Base-by-base conservation (phyloP, 2,329 filamentous ascomycete species). In the Colletotrichum endophyticum region DNA sequence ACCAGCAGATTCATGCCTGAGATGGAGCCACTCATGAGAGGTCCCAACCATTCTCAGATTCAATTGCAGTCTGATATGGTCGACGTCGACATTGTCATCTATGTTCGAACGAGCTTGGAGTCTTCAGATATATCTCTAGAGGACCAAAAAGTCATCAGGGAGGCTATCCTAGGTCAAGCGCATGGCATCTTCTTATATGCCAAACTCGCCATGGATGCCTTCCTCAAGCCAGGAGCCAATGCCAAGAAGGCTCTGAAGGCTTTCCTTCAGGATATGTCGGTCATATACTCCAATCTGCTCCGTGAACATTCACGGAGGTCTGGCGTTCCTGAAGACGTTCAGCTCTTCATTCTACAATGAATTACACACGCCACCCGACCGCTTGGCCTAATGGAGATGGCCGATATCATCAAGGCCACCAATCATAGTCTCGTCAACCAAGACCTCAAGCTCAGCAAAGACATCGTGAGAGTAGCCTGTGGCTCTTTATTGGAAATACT, bases 181-280 rank as follows among this genome's bases (percentile, higher is more conserved):
- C 84, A 86, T n/a, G 87, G 87, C 1, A 77, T 88, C 3, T 88
- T 89, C 72, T 81, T 89, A 6, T 88, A 87, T 73, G 86, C 87
- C 2, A 84, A 83, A 56, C 82, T 89, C 3, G 84, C 85, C 11
- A 84, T 88, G 81, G 86, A 88, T 22, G 80, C 83, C 22, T 81
- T 84, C 39, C 78, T 83, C 12, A 75, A 81, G 27, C 78, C 78
- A 3, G 79, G 78, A 19, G 81, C 81, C n/a, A 67, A 82, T 25
- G 57, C 82, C 15, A 12, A 72, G 16, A 28, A 76, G 5, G 79
- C 85, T 6, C 72, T 87, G 30, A 59, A 79, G 19, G 36, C 39
- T 6, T 80, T 89, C 0, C 86, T 87, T 5, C 63, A 53, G 4
- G 82, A 84, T 70, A 78, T 88, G 8, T 82, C 85, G 27, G 80